Base-by-base conservation (phyloP, 2,329 filamentous ascomycete genomes). In the Diplodia seriata region DNA sequence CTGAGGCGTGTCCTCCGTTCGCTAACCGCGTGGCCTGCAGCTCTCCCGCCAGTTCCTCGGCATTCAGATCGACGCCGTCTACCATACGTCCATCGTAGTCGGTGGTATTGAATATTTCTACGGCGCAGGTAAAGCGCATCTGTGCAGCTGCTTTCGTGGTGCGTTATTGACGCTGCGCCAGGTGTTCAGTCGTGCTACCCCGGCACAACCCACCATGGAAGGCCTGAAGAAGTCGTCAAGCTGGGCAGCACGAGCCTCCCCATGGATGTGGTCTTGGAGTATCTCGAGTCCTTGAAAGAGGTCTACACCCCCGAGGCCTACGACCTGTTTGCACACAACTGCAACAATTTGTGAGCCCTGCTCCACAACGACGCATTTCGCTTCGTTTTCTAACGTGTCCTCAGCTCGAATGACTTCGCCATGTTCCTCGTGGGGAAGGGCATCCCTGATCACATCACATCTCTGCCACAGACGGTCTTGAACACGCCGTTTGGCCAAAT, bases 61-160 rank as follows among this genome's bases (percentile, higher is more conserved):
- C 1, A 86, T 85, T 1, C 88, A 90, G 64, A 92, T 97, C 61
- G 94, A 98, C 78, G 95, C 95, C 66, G 88, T 99, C 65, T 98
- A 98, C 73, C 95, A 99, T 78, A 98, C 95, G 0, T 92, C 94
- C 0, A 89, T 99, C 66, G 90, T 97, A 51, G 84, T 98, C 49
- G 87, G 89, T 64, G 89, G 90, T n/a, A 86, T 90, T 62, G 95
- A 99, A 80, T 97, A 97, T 78, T 89, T 94, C 74, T 98, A 94
- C 73, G 94, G 97, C 69, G 89, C 91, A 67, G 93, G 93, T 67
- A 38, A 26, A 23, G 20, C 20, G 4, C 40, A 14, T 33, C 20
- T 20, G 7, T 47, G 40, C 15, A n/a, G 4, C 23, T 14, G n/a
- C 40, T 26, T 4, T 11, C 18, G 9, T 12, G 5, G 2, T 18